phyloP scores from a whole-genome alignment of 306 rosid species.

The Luffa acutangula region DNA sequence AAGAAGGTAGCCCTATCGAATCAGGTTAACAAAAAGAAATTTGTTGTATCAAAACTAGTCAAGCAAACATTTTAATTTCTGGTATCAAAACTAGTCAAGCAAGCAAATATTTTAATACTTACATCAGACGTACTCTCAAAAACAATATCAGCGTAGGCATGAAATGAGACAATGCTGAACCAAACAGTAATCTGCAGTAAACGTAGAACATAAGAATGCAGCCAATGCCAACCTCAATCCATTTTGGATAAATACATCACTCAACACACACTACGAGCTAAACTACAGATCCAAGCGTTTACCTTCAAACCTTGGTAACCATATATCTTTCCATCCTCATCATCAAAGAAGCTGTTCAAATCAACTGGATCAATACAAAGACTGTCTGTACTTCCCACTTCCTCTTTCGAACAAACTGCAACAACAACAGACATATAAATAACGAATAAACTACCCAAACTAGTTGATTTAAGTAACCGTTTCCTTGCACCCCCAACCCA shows the following conservation, averaged over 20 bases:
- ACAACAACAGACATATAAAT: not conserved
- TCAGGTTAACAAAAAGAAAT: not conserved
- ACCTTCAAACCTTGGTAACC: slow-evolving; percentile 92
- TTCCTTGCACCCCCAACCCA: not conserved
- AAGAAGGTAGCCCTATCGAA: not conserved
- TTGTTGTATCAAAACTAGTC: not conserved
- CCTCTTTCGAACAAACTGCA: slow-evolving; percentile 69
- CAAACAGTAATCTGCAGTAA: slow-evolving; percentile 63
- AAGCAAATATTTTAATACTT: slow-evolving; percentile 23
- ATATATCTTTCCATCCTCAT: slow-evolving; percentile 73
- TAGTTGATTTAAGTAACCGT: not conserved
- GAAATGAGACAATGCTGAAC: slow-evolving; percentile 75
- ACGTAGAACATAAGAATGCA: not conserved
- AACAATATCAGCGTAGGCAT: slow-evolving; percentile 58
- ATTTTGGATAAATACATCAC: not conserved
- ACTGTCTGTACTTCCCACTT: slow-evolving; percentile 37
- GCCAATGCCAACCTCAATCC: not conserved
- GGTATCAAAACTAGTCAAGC: not conserved
- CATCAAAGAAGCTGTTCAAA: slow-evolving; percentile 53
- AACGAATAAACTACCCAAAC: not conserved
- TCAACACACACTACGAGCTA: not conserved
- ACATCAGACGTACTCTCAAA: slow-evolving; percentile 67
- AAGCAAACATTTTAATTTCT: not conserved
- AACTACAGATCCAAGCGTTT: not conserved
- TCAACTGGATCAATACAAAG: slow-evolving; percentile 50